Conservation (phyloP, 768 basidiomycete species). For the Hemileccinum impolitum region DNA sequence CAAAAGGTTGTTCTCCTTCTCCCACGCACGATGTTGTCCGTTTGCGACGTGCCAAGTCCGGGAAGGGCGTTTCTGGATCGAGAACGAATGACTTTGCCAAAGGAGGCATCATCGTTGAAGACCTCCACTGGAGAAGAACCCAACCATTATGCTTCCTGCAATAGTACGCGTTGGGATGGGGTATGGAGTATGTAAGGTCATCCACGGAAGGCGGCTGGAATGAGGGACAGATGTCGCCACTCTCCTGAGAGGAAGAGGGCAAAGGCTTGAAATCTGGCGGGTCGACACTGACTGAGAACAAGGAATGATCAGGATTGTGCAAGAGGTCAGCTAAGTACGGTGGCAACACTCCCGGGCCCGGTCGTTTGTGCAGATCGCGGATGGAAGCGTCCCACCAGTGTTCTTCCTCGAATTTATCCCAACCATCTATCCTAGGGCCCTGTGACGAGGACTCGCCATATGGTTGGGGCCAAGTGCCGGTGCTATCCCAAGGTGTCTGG, state of each 20-base stretch:
- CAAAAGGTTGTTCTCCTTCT: conserved; percentile 45
- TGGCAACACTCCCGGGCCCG: conserved; percentile 69
- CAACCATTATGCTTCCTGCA: conserved; percentile 81
- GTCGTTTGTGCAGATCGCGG: conserved; percentile 46
- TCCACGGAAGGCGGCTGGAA: conserved; percentile 48
- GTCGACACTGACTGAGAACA: conserved; percentile 56
- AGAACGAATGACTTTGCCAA: conserved; percentile 52
- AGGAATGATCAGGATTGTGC: conserved; percentile 69
- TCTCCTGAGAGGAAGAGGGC: conserved; percentile 19
- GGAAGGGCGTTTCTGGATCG: conserved; percentile 44
- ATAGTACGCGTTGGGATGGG: conserved; percentile 81
- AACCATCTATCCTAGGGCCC: conserved; percentile 53
- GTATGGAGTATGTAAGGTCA: conserved; percentile 65
- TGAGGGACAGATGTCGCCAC: conserved; percentile 12
- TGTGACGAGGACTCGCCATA: conserved; percentile 22
- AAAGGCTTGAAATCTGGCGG: conserved; percentile 31
- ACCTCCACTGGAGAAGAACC: conserved; percentile 72
- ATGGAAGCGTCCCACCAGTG: conserved; percentile 65
- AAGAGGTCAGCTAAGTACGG: conserved; percentile 63
- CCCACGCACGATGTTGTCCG: conserved; percentile 50
- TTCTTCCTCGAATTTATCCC: conserved; percentile 56
- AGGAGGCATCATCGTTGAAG: conserved; percentile 57
- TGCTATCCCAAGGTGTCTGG: conserved; percentile 25
- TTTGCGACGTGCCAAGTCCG: conserved; percentile 51
- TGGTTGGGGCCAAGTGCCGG: conserved; percentile 21